A percentile compares a stretch with the other conserved stretches of the same genome.
Conservation (phyloP, 2,329 filamentous ascomycete genomes). For the Albophoma yamanashiensis region DNA sequence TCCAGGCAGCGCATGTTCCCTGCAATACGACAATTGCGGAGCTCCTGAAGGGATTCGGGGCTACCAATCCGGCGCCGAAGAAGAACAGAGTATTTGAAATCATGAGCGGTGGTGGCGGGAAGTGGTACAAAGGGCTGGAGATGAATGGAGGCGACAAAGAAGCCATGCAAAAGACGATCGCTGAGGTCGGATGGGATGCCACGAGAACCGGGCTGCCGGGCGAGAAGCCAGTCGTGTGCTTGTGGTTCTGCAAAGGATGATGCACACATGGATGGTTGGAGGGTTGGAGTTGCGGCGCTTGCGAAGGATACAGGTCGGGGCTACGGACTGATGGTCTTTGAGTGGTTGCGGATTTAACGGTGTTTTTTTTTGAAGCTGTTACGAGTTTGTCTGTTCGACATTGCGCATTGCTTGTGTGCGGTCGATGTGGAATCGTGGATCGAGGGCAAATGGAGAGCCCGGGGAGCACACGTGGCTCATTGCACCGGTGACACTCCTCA, state of each 20-base stretch:
- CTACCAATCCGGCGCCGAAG: constrained; percentile 34
- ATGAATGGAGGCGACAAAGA: constrained; percentile 39
- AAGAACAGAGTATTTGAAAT: constrained; percentile 50
- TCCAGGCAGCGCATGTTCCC: constrained; percentile 42
- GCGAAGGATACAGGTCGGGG: background rate
- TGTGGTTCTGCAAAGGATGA: constrained; percentile 47
- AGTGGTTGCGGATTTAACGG: background rate
- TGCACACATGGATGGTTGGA: background rate
- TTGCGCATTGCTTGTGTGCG: background rate
- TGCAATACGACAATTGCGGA: constrained; percentile 41
- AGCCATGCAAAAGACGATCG: constrained; percentile 37
- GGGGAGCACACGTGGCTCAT: background rate
- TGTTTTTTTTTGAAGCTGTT: background rate
- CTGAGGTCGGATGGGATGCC: constrained; percentile 48
- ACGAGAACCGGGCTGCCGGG: constrained; percentile 34
- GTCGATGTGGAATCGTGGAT: background rate
- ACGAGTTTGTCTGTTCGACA: background rate
- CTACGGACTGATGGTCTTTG: background rate
- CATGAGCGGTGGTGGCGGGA: constrained; percentile 40
- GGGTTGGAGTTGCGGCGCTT: background rate
- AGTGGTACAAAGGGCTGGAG: constrained; percentile 47
- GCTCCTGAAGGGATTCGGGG: constrained; percentile 48
- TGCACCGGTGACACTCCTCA: background rate
- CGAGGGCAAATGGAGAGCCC: background rate
- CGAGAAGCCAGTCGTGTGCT: constrained; percentile 44